A percentile compares a stretch with the other conserved stretches of the same genome.
Evolutionary conservation across 805 yeast species (phyloP).

Genomic region (Candida nonsorbophila): DNA sequence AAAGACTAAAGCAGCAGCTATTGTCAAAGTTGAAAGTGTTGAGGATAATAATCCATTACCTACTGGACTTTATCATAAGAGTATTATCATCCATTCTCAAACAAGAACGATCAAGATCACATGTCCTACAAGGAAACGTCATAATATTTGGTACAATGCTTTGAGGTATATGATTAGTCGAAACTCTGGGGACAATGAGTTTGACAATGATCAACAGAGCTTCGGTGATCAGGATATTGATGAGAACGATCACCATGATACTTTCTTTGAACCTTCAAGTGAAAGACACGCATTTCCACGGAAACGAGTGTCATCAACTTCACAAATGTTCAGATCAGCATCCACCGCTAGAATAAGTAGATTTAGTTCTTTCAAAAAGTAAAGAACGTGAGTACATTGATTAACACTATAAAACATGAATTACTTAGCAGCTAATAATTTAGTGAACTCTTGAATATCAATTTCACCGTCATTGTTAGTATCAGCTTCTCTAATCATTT

Average conservation of each 20-base stretch:
- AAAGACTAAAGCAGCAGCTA: conserved; percentile 75
- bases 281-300: conserved; percentile 19
- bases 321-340: conserved; percentile 8
- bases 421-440: conserved; percentile 73
- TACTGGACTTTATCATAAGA: conserved; percentile 80
- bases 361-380: conserved; percentile 12
- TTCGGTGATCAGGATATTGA: conserved; percentile 11
- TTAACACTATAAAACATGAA: neutral
- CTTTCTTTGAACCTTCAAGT: conserved; percentile 10
- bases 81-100: conserved; percentile 69
- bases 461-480: conserved; percentile 96
- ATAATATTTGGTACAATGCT: conserved; percentile 87
- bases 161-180: conserved; percentile 68
- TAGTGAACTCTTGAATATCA: conserved; percentile 94
- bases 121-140: conserved; percentile 82
- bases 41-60: conserved; percentile 85
- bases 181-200: conserved; percentile 51
- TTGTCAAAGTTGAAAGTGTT: conserved; percentile 70
- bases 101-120: conserved; percentile 70
- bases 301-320: conserved; percentile 12
- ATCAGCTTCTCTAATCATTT: conserved; percentile 94
- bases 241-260: conserved; percentile 10
- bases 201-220: conserved; percentile 22
- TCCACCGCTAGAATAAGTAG: conserved; percentile 12
- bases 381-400: neutral